phyloP scores from a whole-genome alignment of 257 asterid genomes.

The Hygrophila difformis region DNA sequence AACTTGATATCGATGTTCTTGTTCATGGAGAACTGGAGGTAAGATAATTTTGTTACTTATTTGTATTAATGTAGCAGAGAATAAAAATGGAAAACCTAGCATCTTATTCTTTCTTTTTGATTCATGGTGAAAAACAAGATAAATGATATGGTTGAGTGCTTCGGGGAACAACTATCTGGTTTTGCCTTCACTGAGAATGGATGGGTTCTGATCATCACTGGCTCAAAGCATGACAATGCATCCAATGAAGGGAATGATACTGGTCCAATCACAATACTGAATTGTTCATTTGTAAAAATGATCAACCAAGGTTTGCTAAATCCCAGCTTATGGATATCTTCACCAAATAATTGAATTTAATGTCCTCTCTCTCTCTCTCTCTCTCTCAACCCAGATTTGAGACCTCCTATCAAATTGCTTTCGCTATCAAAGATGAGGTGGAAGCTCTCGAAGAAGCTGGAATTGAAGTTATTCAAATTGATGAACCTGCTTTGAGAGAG shows the following conservation, averaged over 20 bases:
- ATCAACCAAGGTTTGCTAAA: slow-evolving; percentile 72
- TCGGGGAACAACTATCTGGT: slow-evolving; percentile 94
- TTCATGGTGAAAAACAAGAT: slow-evolving; percentile 42
- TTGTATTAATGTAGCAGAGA: no score
- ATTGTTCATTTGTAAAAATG: slow-evolving; percentile 98
- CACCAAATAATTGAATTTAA: no score
- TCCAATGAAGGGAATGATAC: slow-evolving; percentile 99
- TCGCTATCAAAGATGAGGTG: slow-evolving; percentile 93
- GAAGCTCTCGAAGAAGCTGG: slow-evolving; percentile 96
- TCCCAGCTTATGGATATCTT: no score
- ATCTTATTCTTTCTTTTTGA: background rate
- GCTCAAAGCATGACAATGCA: slow-evolving; percentile 99
- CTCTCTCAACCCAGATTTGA: slow-evolving; percentile 72
- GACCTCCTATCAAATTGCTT: slow-evolving; percentile 89
- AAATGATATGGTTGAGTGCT: slow-evolving; percentile 98
- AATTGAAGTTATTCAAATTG: slow-evolving; percentile 79
- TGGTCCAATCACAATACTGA: slow-evolving; percentile 95
- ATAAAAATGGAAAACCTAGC: background rate
- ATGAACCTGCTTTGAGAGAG: slow-evolving; percentile 64
- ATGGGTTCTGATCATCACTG: slow-evolving; percentile 94
- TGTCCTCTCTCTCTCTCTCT: background rate
- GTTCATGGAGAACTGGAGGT: slow-evolving; percentile 99
- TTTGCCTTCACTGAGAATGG: slow-evolving; percentile 96
- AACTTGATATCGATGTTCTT: no score
- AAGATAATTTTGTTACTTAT: slow-evolving; percentile 4